These are phyloP conservation scores for Xylariaceae sp. DNA, from an alignment of 2,329 filamentous ascomycete genomes.

Conservation along the genomic window DNA sequence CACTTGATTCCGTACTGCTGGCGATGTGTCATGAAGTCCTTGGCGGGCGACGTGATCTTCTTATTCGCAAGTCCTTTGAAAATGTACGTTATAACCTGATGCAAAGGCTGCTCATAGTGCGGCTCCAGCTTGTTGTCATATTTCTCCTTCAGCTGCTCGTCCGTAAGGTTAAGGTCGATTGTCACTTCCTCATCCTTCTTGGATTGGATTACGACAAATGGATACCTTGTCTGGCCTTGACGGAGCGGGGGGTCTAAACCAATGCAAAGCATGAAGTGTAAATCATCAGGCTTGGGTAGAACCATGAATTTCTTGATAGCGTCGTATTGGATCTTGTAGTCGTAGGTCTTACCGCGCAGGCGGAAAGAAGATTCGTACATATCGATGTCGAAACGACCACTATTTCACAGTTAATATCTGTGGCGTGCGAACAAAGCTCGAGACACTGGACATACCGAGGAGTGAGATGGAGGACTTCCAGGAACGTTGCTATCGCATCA, in stretches of 20 bases:
- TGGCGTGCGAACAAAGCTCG: not conserved
- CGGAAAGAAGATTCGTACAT: constrained; percentile 99
- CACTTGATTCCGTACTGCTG: constrained; percentile 95
- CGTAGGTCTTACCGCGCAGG: constrained; percentile 96
- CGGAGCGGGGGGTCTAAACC: constrained; percentile 91
- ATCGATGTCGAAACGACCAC: constrained; percentile 98
- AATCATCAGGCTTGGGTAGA: constrained; percentile 95
- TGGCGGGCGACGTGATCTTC: constrained; percentile 89
- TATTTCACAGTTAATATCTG: constrained; percentile 32
- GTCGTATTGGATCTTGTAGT: constrained; percentile 99
- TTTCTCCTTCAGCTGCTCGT: constrained; percentile 75
- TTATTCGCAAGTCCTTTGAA: constrained; percentile 93
- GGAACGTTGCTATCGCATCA: constrained; percentile 94
- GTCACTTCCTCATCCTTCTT: constrained; percentile 97
- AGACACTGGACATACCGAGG: constrained; percentile 58
- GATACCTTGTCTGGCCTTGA: constrained; percentile 95
- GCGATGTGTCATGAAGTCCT: constrained; percentile 92
- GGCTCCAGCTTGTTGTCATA: constrained; percentile 87
- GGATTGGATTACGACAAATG: constrained; percentile 98
- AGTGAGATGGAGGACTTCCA: constrained; percentile 94
- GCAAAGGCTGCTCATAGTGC: constrained; percentile 90
- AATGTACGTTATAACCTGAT: constrained; percentile 90
- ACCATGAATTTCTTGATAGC: constrained; percentile 99
- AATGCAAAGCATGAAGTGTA: constrained; percentile 91
- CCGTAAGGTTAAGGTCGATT: constrained; percentile 92